Conservation (phyloP, 208 protist species). For the Strigomonas oncopelti region DNA sequence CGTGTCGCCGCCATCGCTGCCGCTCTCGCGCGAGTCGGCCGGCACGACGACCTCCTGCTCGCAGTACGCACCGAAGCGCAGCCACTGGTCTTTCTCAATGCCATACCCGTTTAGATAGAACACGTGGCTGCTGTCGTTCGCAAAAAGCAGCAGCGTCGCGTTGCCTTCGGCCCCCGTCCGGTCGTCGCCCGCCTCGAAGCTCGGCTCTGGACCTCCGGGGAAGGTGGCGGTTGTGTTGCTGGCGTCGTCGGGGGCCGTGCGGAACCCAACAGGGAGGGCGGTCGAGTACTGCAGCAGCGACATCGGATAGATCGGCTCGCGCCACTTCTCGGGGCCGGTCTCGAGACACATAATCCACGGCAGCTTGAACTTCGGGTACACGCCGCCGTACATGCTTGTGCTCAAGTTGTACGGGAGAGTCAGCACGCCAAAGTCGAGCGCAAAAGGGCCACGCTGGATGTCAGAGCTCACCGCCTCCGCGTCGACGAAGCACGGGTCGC, state of each 20-base stretch:
- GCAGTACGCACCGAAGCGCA: conserved; percentile 64
- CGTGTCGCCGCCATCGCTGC: neutral
- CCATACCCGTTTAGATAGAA: conserved; percentile 74
- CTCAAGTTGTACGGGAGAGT: conserved; percentile 46
- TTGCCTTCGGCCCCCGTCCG: conserved; percentile 46
- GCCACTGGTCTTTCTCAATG: conserved; percentile 46
- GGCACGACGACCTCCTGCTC: conserved; percentile 25
- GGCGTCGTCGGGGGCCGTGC: conserved; percentile 39
- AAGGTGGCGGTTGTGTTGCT: conserved; percentile 67
- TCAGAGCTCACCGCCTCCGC: conserved; percentile 33
- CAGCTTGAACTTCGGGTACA: conserved; percentile 51
- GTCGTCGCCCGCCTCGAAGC: conserved; percentile 18
- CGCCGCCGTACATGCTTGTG: conserved; percentile 14
- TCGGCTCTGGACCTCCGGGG: conserved; percentile 15
- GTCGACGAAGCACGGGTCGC: conserved; percentile 65
- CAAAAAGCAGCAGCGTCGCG: conserved; percentile 46
- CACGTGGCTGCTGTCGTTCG: conserved; percentile 47
- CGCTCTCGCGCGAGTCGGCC: neutral
- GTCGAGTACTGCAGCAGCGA: conserved; percentile 62
- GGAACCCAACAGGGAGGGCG: conserved; percentile 47
- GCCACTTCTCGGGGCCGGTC: conserved; percentile 58
- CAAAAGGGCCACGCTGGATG: conserved; percentile 51
- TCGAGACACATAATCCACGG: conserved; percentile 78
- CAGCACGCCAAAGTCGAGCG: conserved; percentile 47
- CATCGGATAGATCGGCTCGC: conserved; percentile 43